Base-by-base conservation (phyloP, 2,329 filamentous ascomycete species). In the Colletotrichum karsti region DNA sequence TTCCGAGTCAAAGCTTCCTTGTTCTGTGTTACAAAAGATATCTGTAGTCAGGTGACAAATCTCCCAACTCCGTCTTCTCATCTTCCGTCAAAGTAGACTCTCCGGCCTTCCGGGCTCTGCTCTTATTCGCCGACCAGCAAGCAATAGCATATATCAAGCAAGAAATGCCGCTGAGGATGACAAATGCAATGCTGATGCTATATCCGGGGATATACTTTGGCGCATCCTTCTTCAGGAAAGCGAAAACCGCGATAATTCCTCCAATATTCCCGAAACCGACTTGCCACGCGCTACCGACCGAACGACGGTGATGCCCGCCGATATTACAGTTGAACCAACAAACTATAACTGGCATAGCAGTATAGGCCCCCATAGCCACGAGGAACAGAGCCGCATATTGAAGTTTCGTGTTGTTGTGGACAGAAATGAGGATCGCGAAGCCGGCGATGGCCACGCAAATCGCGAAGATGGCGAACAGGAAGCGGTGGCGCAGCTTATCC, bases 291-390 rank as follows among this genome's bases (percentile, higher is more conserved):
- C 88, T 88, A 12, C 92, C 92, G 15, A 94, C 87, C 8, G 90
- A 85, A 46, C 92, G 85, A 3, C 92, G 86, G 64, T 90, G 90
- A 75, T 94, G 92, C 0, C 92, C 92, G 2, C 89, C 89, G 1
- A 94, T 82, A 73, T 94, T 95, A 88, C 94, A 93, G 73, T 91
- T 91, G 78, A 92, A 94, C 92, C 92, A 95, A 77, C 92, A 94
- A 7, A 94, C 88, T 46, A 94, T 89, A 30, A 97, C 90, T 0
- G 95, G 94, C 92, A 97, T 95, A n/a, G 94, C 93, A 1, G 90
- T 90, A 80, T 97, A 98, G 0, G 88, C 87, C 55, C 93, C 93
- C 81, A 90, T 90, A 2, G 93, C 91, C 55, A 97, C 89, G 33
- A 98, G 83, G 83, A 97, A 97, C 0, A 98, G 85, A 0, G 92